A percentile compares a stretch with the other conserved stretches of the same genome.
Evolutionary conservation across 192 early-diverging fungal genomes (phyloP).

Genomic region (Chytriomyces sp.): DNA sequence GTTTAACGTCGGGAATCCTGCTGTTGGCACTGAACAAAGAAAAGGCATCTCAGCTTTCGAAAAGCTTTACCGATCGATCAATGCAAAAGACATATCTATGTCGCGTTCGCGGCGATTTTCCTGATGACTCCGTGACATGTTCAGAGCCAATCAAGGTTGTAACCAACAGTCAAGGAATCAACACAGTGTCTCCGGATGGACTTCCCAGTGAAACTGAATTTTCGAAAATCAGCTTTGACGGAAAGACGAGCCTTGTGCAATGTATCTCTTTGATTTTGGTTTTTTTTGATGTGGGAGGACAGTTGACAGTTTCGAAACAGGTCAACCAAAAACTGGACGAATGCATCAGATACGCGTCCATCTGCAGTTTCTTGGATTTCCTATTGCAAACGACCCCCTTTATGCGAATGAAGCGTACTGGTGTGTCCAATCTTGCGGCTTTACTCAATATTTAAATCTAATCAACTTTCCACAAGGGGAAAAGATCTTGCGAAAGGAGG

Average conservation of each 20-base stretch:
- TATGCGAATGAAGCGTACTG: conserved; percentile 76
- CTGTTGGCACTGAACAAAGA: conserved; percentile 68
- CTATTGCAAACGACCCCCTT: conserved; percentile 95
- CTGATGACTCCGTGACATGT: conserved; percentile 57
- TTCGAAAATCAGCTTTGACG: conserved; percentile 45
- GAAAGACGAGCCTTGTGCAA: conserved; percentile 61
- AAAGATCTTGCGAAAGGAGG: conserved; percentile 57
- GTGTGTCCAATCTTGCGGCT: conserved; percentile 24
- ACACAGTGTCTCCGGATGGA: conserved; percentile 78
- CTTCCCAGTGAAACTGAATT: conserved; percentile 86
- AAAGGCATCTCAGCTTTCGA: conserved; percentile 69
- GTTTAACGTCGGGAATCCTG: conserved; percentile 91
- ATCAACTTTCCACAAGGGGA: conserved; percentile 38
- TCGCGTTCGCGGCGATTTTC: conserved; percentile 88
- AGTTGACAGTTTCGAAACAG: conserved; percentile 23
- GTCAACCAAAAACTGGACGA: conserved; percentile 85
- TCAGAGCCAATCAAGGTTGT: conserved; percentile 83
- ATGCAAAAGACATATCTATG: conserved; percentile 90
- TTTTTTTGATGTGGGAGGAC: not conserved
- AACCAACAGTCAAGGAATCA: conserved; percentile 86
- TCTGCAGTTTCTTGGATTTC: conserved; percentile 87
- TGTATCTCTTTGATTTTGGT: not conserved
- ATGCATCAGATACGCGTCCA: conserved; percentile 99
- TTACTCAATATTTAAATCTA: not conserved
- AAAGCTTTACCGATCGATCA: conserved; percentile 64